These are phyloP conservation scores for Ophiocordyceps sinensis DNA, from an alignment of 2,329 filamentous ascomycete genomes.

Conservation along the genomic window DNA sequence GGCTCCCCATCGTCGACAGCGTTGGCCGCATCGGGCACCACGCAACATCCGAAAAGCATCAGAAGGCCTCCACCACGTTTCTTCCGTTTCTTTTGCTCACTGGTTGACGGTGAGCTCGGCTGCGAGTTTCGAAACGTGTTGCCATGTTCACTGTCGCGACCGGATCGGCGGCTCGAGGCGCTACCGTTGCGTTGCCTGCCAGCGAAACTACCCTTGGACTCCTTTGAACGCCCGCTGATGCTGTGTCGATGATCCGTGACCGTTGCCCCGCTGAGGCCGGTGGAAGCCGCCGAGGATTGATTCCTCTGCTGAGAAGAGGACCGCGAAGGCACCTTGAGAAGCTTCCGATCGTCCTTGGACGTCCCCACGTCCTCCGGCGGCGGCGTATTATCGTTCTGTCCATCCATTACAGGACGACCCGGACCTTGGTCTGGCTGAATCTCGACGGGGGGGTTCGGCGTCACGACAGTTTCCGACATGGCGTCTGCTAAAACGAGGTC, in stretches of 20 bases:
- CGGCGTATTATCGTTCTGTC: slow-evolving; percentile 27
- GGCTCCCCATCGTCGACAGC: slow-evolving; percentile 34
- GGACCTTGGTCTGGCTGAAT: slow-evolving; percentile 20
- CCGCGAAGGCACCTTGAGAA: slow-evolving; percentile 45
- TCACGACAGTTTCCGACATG: slow-evolving; percentile 18
- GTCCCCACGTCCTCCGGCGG: slow-evolving; percentile 25
- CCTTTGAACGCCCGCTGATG: slow-evolving; percentile 49
- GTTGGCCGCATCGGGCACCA: slow-evolving; percentile 44
- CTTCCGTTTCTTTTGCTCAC: slow-evolving; percentile 38
- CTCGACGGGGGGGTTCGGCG: slow-evolving; percentile 13
- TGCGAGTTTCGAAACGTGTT: slow-evolving; percentile 34
- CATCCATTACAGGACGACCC: slow-evolving; percentile 19
- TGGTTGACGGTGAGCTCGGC: slow-evolving; percentile 34
- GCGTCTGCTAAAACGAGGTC: slow-evolving; percentile 5
- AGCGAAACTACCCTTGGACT: slow-evolving; percentile 49
- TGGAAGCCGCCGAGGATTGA: slow-evolving; percentile 43
- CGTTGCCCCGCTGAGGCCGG: slow-evolving; percentile 45
- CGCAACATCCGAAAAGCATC: slow-evolving; percentile 53
- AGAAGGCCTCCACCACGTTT: slow-evolving; percentile 40
- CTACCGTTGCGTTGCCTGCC: slow-evolving; percentile 52
- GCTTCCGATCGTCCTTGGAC: slow-evolving; percentile 34
- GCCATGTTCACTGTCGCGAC: slow-evolving; percentile 36
- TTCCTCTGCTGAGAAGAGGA: slow-evolving; percentile 45
- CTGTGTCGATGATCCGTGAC: slow-evolving; percentile 46
- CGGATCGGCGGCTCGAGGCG: slow-evolving; percentile 49